Conservation (phyloP, 805 yeast species). For the Candida quercuum region DNA sequence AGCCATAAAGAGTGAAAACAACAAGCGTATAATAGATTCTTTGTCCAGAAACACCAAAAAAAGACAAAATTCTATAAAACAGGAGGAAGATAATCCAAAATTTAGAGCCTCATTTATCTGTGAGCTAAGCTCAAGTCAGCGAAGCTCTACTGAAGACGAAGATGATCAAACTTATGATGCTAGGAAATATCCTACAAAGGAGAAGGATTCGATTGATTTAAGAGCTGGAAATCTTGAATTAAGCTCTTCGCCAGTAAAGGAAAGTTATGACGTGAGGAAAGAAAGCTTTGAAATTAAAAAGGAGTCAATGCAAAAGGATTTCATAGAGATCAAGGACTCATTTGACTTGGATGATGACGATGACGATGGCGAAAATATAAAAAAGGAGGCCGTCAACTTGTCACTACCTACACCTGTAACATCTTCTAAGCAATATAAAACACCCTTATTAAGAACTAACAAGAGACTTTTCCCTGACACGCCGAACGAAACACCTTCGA, state of each 20-base stretch:
- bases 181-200: slow-evolving; percentile 4
- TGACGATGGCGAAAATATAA: slow-evolving; percentile 3
- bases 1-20: background rate
- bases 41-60: no score
- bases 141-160: background rate
- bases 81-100: no score
- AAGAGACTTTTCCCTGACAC: slow-evolving; percentile 7
- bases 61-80: no score
- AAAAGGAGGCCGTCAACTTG: background rate
- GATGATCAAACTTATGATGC: slow-evolving; percentile 6
- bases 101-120: background rate
- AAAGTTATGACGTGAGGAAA: no score
- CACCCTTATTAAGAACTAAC: slow-evolving; percentile 8
- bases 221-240: slow-evolving; percentile 6
- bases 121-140: background rate
- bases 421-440: slow-evolving; percentile 6
- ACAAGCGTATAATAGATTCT: no score
- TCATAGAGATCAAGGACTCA: slow-evolving; percentile 10
- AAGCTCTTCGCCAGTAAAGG: slow-evolving; percentile 5
- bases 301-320: slow-evolving; percentile 1
- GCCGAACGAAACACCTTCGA: slow-evolving; percentile 17
- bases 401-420: slow-evolving; percentile 12
- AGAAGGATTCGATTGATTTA: slow-evolving; percentile 11
- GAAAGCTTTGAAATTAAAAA: slow-evolving; percentile 4
- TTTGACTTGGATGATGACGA: slow-evolving; percentile 8